Conservation (phyloP, 441 rosid species). For the Viola pubescens region DNA sequence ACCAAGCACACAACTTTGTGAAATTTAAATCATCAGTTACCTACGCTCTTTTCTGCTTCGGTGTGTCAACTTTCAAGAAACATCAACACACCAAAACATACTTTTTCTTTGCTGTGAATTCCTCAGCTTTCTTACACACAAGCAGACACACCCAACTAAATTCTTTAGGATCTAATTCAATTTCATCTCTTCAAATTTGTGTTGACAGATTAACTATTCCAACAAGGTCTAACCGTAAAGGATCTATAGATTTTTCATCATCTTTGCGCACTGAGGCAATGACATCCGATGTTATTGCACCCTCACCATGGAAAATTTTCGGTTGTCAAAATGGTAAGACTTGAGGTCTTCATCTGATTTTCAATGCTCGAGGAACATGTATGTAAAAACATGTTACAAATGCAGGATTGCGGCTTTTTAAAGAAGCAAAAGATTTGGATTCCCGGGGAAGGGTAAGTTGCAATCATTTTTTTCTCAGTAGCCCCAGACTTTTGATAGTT, state of each 20-base stretch:
- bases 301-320: constrained; percentile 93
- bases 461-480: not conserved
- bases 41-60: not conserved
- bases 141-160: not conserved
- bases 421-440: constrained; percentile 79
- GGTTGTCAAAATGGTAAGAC: constrained; percentile 87
- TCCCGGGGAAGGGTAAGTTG: constrained; percentile 46
- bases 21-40: not conserved
- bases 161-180: not conserved
- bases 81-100: not conserved
- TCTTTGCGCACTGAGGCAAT: constrained; percentile 40
- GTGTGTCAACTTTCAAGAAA: not conserved
- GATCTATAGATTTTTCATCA: constrained; percentile 41
- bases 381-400: constrained; percentile 10
- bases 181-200: constrained; percentile 1
- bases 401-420: constrained; percentile 85
- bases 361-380: constrained; percentile 1
- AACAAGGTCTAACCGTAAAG: constrained; percentile 34
- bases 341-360: constrained; percentile 5
- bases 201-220: constrained; percentile 34
- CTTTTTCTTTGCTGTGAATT: not conserved
- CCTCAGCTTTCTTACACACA: not conserved
- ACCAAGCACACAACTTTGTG: not conserved
- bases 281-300: constrained; percentile 74
- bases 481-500: constrained; percentile 6